Evolutionary conservation across 75 land plant species (phyloP).

Genomic region (Picea glauca): DNA sequence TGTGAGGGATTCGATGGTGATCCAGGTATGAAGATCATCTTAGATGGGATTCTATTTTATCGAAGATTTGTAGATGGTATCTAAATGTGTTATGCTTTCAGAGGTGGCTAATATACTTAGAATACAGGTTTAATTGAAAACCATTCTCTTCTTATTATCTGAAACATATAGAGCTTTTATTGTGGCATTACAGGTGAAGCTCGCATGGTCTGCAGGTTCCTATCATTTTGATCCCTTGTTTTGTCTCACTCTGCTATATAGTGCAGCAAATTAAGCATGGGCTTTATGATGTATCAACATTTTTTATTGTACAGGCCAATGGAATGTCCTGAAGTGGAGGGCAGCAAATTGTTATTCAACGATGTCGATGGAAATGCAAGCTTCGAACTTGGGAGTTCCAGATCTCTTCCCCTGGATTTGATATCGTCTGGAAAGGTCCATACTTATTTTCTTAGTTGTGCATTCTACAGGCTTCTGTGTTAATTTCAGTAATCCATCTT

Average conservation of each 20-base stretch:
- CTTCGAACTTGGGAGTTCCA: constrained; percentile 35
- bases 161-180: not conserved
- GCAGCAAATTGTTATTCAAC: constrained; percentile 20
- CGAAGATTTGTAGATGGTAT: not conserved
- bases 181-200: constrained; percentile 25
- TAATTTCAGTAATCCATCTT: not conserved
- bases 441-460: not conserved
- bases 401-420: constrained; percentile 36
- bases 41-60: not conserved
- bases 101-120: not conserved
- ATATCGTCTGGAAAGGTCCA: constrained; percentile 49
- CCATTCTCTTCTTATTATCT: not conserved
- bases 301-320: constrained; percentile 41
- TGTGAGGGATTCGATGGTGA: constrained; percentile 55
- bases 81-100: not conserved
- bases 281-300: not conserved
- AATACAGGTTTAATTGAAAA: not conserved
- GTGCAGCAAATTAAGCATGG: not conserved
- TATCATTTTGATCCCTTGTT: not conserved
- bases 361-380: constrained; percentile 19
- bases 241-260: not conserved
- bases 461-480: not conserved
- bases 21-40: constrained; percentile 16
- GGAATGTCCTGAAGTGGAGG: constrained; percentile 28
- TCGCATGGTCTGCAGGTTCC: constrained; percentile 42